These are phyloP conservation scores for Pyricularia pennisetigena DNA, from an alignment of 2,329 filamentous ascomycete species.

Conservation along the genomic window DNA sequence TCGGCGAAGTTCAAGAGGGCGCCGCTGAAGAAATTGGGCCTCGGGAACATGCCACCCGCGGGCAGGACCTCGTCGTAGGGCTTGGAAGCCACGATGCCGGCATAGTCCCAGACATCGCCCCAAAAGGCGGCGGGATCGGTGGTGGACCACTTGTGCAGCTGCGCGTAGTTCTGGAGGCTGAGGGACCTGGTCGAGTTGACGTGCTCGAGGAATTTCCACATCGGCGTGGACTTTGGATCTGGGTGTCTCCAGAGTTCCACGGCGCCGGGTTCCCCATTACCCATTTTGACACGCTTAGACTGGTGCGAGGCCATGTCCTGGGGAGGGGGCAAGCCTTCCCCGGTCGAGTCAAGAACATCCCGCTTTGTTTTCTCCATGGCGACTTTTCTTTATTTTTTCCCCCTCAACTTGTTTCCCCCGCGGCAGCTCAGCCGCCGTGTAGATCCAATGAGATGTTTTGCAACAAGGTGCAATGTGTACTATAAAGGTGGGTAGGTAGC, in stretches of 20 bases:
- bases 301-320: background rate
- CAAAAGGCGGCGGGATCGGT: conserved; percentile 69
- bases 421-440: background rate
- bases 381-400: background rate
- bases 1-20: conserved; percentile 86
- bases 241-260: conserved; percentile 63
- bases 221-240: conserved; percentile 55
- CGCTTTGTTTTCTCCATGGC: background rate
- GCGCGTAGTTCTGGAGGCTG: conserved; percentile 54
- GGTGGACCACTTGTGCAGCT: conserved; percentile 81
- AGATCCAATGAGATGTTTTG: background rate
- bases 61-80: conserved; percentile 57
- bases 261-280: conserved; percentile 5
- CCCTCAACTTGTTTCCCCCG: no score
- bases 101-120: conserved; percentile 77
- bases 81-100: conserved; percentile 61
- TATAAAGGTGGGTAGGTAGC: background rate
- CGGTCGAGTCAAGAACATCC: background rate
- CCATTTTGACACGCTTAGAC: background rate
- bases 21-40: conserved; percentile 75
- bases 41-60: conserved; percentile 66
- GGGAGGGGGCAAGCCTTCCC: background rate
- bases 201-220: conserved; percentile 60
- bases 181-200: conserved; percentile 60
- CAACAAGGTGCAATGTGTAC: no score